These are phyloP conservation scores for Rhizodiscina lignyota DNA, from an alignment of 495 filamentous ascomycete genomes.

Conservation along the genomic window DNA sequence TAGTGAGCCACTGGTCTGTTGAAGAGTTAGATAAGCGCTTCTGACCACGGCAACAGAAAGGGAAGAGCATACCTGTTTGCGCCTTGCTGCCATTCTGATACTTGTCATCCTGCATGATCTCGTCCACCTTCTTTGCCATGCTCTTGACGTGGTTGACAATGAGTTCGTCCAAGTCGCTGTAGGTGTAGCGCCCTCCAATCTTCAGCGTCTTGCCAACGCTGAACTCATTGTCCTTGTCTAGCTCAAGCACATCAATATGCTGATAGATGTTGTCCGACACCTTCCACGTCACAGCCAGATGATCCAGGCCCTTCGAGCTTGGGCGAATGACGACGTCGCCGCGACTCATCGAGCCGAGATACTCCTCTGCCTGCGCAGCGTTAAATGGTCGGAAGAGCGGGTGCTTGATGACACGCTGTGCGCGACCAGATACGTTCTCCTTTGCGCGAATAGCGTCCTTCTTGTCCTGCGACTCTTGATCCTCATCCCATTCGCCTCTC, in stretches of 20 bases:
- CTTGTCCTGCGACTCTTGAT: constrained; percentile 59
- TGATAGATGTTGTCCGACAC: constrained; percentile 89
- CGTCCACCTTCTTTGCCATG: constrained; percentile 94
- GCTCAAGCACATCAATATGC: constrained; percentile 90
- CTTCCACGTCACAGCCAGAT: constrained; percentile 95
- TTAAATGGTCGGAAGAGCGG: constrained; percentile 90
- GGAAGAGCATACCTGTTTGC: constrained; percentile 57
- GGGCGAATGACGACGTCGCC: constrained; percentile 93
- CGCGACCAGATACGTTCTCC: constrained; percentile 63
- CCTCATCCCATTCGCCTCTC: constrained; percentile 71
- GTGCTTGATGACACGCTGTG: constrained; percentile 90
- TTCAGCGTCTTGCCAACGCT: constrained; percentile 71
- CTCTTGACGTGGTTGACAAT: constrained; percentile 94
- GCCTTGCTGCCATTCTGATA: constrained; percentile 64
- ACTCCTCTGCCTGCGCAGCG: constrained; percentile 83
- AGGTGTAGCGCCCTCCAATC: constrained; percentile 72
- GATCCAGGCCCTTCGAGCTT: constrained; percentile 83
- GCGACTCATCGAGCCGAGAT: constrained; percentile 61
- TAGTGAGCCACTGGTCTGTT: constrained; percentile 83
- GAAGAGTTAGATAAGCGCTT: constrained; percentile 1
- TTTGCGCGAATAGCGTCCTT: constrained; percentile 57
- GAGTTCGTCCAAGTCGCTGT: constrained; percentile 90
- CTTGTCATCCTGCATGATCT: constrained; percentile 84
- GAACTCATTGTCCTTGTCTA: constrained; percentile 94
- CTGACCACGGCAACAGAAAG: neutral